Base-by-base conservation (phyloP, 2,329 filamentous ascomycete genomes). In the Hortaea werneckii region DNA sequence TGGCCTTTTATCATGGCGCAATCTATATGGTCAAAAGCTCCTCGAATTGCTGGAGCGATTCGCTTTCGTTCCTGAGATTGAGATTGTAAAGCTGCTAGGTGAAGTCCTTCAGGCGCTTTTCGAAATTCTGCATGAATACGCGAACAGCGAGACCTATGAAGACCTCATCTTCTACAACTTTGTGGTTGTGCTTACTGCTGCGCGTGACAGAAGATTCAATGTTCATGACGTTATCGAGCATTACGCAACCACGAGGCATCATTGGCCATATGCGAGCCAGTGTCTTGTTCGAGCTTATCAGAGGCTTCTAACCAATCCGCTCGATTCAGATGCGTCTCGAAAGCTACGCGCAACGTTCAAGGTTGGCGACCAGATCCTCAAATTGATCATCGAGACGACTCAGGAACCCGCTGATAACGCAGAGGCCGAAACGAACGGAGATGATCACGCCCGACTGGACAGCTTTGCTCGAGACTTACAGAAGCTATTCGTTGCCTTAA, bases 41-140 rank as follows among this genome's bases (percentile, higher is more conserved):
- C 74, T 85, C 1, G 75, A 80, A 26, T 71, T 94, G 1, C 69
- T 98, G 37, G 84, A 85, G 61, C 82, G 89, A 54, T 78, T 96
- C 41, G 82, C 89, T 13, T 96, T 96, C 54, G 89, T 98, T 0
- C 86, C 92, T 0, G 92, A 98, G 63, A 95, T 96, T 46, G 94
- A 98, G 66, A 86, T 98, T 30, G 92, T 98, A 51, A 98, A 96
- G 69, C 76, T 96, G 37, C 71, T 96, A 6, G 84, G 79, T 51
- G 85, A 94, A 57, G 88, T 96, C 1, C 83, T 98, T 44, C 87
- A 95, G 63, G 80, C 87, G 0, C 77, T 98, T 1, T 98, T 98
- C 61, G 84, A 87, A 5, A 88, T 95, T 28, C 72, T 96, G 28
- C 86, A 94, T 29, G 88, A 95, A 56, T 83, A 94, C 58, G 81